phyloP scores from a whole-genome alignment of 306 rosid species.

The Hippophae tibetana region DNA sequence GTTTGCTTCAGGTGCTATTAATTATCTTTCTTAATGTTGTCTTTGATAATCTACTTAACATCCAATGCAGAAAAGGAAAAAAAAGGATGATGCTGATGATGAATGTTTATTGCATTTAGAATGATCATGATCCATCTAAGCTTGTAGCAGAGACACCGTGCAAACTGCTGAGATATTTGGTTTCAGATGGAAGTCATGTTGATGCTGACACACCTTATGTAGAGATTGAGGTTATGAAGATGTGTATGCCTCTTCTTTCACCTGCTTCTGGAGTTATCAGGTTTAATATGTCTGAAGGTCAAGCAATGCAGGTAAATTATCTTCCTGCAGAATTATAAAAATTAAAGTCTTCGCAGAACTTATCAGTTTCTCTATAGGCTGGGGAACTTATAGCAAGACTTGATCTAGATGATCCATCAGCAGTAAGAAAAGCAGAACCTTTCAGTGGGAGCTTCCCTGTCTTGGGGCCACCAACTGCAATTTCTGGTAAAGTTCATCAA shows the following conservation, averaged over 20 bases:
- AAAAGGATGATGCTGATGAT: constrained; percentile 17
- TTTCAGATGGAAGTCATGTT: constrained; percentile 62
- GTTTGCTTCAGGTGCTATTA: constrained; percentile 89
- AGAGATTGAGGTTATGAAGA: constrained; percentile 99
- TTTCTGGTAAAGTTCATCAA: constrained; percentile 93
- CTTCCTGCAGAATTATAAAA: constrained; percentile 9
- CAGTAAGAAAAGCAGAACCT: constrained; percentile 90
- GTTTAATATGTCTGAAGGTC: constrained; percentile 89
- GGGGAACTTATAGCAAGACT: constrained; percentile 95
- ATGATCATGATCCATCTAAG: constrained; percentile 94
- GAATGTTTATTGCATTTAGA: constrained; percentile 41
- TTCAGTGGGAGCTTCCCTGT: constrained; percentile 78
- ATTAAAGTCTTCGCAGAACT: constrained; percentile 11
- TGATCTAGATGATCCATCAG: constrained; percentile 92
- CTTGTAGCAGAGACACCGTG: constrained; percentile 95
- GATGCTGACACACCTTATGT: constrained; percentile 91
- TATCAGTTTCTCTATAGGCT: constrained; percentile 41
- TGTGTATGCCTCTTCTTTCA: constrained; percentile 99
- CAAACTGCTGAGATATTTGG: constrained; percentile 79
- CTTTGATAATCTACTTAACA: not conserved
- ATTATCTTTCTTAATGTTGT: constrained; percentile 15
- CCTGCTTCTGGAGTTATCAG: constrained; percentile 93
- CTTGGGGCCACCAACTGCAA: constrained; percentile 86
- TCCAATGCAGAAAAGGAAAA: not conserved
- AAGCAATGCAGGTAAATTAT: constrained; percentile 86